Evolutionary conservation across 2,329 filamentous ascomycete genomes (phyloP), one percentile per base, ranked within the genome.

Genomic region (Coniella lustricola): DNA sequence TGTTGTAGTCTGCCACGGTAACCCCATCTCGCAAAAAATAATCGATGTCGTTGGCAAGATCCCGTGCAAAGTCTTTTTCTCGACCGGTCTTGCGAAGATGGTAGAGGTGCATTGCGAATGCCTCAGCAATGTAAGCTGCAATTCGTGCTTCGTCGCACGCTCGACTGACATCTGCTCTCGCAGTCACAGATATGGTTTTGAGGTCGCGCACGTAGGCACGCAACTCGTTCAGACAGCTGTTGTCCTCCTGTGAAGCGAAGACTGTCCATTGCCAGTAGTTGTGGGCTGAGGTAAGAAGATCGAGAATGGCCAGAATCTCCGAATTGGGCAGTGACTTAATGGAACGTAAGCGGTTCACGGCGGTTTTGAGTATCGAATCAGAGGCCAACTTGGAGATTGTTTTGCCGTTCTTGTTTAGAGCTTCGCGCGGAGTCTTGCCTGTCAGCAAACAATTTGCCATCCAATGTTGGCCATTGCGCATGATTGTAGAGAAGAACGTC

Each of bases 241-340:
- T 75, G 58, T 95, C 86, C 51, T 83, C 83, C 53, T 85, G 81
- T 32, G 95, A 71, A 34, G 85, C 82, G 49, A 87, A 84, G 49
- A 94, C 90, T 1, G 89, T 90, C 88, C 91, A 95, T 1, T 90
- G 86, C 91, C 91, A 97, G 61, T 90, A 87, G 64, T 95, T 93
- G 61, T 96, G 90, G 4, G 91, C 87, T 3, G 86, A 82, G 2
- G 87, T 82, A 33, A 96, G 81, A 63, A 97, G 97, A 58, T 91
- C 84, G 14, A 98, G 74, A 57, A 96, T 82, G 1, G 86, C 81
- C 18, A 90, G 70, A 3, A 84, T 80, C 54, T 89, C 79, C 31
- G 72, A 70, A n/a, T 77, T 74, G 8, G 84, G 74, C 18, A 90
- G 64, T 2, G 77, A 71, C 20, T 77, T 74, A 52, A 95, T 81